Percentiles rank a stretch among this genome's conserved stretches.
Conservation (phyloP, 495 filamentous ascomycete species). For the Hypoxylon subgilvum region DNA sequence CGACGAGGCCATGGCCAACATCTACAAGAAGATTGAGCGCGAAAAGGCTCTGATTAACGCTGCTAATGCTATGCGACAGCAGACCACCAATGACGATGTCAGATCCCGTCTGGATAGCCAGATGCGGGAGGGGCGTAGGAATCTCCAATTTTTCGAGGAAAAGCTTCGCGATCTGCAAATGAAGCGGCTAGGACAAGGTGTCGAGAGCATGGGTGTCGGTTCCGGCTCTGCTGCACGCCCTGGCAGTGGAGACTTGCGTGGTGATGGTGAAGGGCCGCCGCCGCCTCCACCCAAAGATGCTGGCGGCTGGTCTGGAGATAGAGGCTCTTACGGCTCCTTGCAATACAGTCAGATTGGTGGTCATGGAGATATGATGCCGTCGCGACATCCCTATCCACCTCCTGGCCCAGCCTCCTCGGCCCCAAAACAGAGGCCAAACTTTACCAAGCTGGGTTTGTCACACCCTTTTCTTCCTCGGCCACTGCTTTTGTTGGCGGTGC, state of each 20-base stretch:
- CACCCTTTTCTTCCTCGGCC: neutral
- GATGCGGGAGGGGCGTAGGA: slow-evolving; percentile 90
- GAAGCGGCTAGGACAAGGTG: slow-evolving; percentile 69
- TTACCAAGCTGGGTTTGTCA: slow-evolving; percentile 88
- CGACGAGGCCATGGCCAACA: slow-evolving; percentile 83
- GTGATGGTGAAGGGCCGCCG: slow-evolving; percentile 57
- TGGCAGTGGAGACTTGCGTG: slow-evolving; percentile 42
- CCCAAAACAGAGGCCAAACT: slow-evolving; percentile 83
- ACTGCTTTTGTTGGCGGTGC: neutral
- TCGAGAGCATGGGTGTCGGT: slow-evolving; percentile 66
- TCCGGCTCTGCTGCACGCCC: slow-evolving; percentile 45
- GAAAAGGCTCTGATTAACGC: slow-evolving; percentile 95
- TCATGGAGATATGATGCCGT: slow-evolving; percentile 77
- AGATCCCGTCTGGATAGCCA: slow-evolving; percentile 86
- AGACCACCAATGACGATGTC: slow-evolving; percentile 88
- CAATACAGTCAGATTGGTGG: slow-evolving; percentile 55
- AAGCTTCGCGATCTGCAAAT: slow-evolving; percentile 86
- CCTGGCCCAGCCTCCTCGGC: slow-evolving; percentile 70
- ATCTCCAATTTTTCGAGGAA: slow-evolving; percentile 93
- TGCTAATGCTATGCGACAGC: slow-evolving; percentile 91
- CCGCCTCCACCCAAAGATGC: slow-evolving; percentile 71
- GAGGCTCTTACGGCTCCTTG: slow-evolving; percentile 51
- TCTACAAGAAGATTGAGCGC: slow-evolving; percentile 96
- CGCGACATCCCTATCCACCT: slow-evolving; percentile 78
- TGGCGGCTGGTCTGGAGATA: slow-evolving; percentile 46